These are phyloP conservation scores for Heliamphora pulchella DNA, from an alignment of 179 eudicot genomes.

Conservation along the genomic window DNA sequence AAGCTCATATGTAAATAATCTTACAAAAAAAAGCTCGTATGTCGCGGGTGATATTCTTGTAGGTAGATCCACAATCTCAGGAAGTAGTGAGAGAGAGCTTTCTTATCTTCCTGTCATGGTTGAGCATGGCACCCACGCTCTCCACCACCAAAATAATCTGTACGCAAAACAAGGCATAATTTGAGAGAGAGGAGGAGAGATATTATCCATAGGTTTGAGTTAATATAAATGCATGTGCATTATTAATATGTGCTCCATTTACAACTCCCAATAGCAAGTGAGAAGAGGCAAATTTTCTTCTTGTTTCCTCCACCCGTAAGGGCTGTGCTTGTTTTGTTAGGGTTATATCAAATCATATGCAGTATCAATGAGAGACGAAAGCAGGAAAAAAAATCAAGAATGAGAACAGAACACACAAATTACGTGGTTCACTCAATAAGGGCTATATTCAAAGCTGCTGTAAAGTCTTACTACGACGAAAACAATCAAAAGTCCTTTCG, in stretches of 20 bases:
- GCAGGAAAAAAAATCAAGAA: too few species aligned
- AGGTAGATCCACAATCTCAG: slow-evolving; percentile 14
- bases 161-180: slow-evolving; percentile 7
- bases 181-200: background rate
- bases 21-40: background rate
- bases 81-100: slow-evolving; percentile 24
- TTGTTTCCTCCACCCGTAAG: background rate
- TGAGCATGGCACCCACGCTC: slow-evolving; percentile 72
- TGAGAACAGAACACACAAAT: too few species aligned
- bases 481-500: too few species aligned
- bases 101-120: slow-evolving; percentile 68
- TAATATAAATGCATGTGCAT: background rate
- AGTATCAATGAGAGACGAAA: too few species aligned
- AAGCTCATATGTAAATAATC: too few species aligned
- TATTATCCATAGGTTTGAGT: background rate
- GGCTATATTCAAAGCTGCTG: too few species aligned
- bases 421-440: too few species aligned
- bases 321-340: too few species aligned
- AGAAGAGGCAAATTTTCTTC: background rate
- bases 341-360: too few species aligned
- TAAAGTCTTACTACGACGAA: too few species aligned
- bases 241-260: background rate
- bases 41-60: background rate
- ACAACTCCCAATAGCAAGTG: background rate
- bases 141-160: slow-evolving; percentile 88